Percentiles rank a stretch among this genome's conserved stretches.
These are phyloP conservation scores for Spergularia azorica DNA, from an alignment of 179 eudicot species.

Conservation along the genomic window DNA sequence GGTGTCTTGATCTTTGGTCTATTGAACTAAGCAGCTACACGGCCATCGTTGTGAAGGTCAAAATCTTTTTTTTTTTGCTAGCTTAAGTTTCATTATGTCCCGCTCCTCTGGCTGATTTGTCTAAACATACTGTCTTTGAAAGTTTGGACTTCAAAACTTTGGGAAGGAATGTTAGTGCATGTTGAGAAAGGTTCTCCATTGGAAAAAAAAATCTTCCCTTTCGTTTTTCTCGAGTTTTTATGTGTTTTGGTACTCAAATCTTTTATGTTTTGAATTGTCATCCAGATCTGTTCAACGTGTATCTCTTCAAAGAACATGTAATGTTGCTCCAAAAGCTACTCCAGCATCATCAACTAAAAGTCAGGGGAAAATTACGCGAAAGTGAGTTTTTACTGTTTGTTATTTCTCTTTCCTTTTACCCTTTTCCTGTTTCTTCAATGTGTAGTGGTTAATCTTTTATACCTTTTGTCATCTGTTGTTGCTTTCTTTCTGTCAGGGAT, in stretches of 20 bases:
- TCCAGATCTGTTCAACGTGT: slow-evolving; percentile 37
- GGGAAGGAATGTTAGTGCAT: slow-evolving; percentile 1
- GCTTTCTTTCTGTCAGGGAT: slow-evolving; percentile 51
- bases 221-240: background rate
- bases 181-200: background rate
- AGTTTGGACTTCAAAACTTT: background rate
- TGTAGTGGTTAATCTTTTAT: background rate
- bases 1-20: too few species aligned
- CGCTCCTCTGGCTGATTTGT: background rate
- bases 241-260: slow-evolving; percentile 18
- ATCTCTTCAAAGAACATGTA: slow-evolving; percentile 32
- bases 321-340: slow-evolving; percentile 23
- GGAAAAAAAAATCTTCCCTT: background rate
- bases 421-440: background rate
- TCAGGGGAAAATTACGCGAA: slow-evolving; percentile 60
- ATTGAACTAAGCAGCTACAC: background rate
- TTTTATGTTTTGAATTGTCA: slow-evolving; percentile 14
- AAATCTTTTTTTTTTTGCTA: background rate
- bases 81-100: background rate
- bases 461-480: slow-evolving; percentile 8
- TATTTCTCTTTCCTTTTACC: background rate
- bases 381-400: slow-evolving; percentile 46
- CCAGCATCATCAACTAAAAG: slow-evolving; percentile 34
- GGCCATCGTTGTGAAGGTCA: background rate
- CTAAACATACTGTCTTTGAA: background rate